Percentiles rank a stretch among this genome's conserved stretches.
Conservation (phyloP, 257 asterid genomes). For the Parsonsia alboflavescens region DNA sequence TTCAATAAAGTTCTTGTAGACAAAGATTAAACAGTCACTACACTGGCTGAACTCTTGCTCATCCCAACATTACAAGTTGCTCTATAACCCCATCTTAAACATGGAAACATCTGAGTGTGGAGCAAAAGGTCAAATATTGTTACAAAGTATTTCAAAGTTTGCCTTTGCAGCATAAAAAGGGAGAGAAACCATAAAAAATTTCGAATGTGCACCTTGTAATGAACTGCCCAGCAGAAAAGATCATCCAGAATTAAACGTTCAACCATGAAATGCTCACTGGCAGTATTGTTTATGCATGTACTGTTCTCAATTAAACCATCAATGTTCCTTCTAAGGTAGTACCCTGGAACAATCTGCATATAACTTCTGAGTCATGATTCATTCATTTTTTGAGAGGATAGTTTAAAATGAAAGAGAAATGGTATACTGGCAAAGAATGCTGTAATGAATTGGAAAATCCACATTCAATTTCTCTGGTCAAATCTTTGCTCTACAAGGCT, state of each 20-base stretch:
- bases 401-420: background rate
- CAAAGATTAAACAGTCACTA: background rate
- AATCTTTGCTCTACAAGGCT: background rate
- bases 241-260: conserved; percentile 86
- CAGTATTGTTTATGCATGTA: conserved; percentile 89
- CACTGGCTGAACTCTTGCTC: background rate
- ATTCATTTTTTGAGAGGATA: background rate
- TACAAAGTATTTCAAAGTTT: background rate
- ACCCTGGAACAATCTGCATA: conserved; percentile 96
- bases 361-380: conserved; percentile 11
- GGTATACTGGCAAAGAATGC: background rate
- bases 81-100: background rate
- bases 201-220: conserved; percentile 62
- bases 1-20: background rate
- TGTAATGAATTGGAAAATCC: background rate
- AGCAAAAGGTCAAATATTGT: background rate
- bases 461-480: background rate
- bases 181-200: background rate
- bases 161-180: background rate
- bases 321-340: conserved; percentile 78
- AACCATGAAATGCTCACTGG: conserved; percentile 96
- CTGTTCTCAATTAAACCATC: conserved; percentile 85
- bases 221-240: conserved; percentile 75
- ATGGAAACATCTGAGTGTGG: background rate
- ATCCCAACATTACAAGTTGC: background rate